Percentiles rank a stretch among this genome's conserved stretches.
Evolutionary conservation across 1,284 basidiomycete genomes (phyloP).

Genomic region (Taiwanofungus camphoratus): DNA sequence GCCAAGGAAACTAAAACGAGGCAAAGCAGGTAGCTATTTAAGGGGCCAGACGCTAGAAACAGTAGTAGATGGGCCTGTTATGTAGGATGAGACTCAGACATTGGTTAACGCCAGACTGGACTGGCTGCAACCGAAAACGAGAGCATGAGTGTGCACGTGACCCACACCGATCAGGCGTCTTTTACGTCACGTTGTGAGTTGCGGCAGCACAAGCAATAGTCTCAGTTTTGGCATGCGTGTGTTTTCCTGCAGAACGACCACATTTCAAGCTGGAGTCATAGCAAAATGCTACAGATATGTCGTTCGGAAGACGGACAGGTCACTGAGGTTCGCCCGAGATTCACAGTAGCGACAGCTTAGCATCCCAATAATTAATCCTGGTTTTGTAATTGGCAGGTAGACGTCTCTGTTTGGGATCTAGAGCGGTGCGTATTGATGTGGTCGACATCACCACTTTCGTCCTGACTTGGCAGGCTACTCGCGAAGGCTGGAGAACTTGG

Average conservation of each 20-base stretch:
- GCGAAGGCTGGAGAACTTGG: slow-evolving; percentile 54
- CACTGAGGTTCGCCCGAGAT: slow-evolving; percentile 34
- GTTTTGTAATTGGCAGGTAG: slow-evolving; percentile 38
- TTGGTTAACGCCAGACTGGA: no score
- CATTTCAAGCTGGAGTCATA: not conserved
- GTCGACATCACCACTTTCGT: not conserved
- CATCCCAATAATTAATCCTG: not conserved
- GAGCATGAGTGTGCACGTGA: no score
- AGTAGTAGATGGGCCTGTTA: no score
- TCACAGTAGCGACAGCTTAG: not conserved
- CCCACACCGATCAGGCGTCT: no score
- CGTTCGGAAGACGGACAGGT: slow-evolving; percentile 67
- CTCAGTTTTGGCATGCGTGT: not conserved
- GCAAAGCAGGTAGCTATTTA: no score
- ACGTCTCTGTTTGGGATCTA: slow-evolving; percentile 64
- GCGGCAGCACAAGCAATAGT: not conserved
- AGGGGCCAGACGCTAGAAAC: no score
- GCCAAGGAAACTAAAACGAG: no score
- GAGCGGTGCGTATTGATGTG: slow-evolving; percentile 45
- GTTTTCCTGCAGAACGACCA: not conserved
- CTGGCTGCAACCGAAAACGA: no score
- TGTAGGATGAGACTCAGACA: no score
- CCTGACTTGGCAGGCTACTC: not conserved
- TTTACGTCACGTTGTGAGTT: not conserved
- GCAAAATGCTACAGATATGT: slow-evolving; percentile 63